A percentile compares a stretch with the other conserved stretches of the same genome.
These are phyloP conservation scores for Yamadazyma pseudoaaseri DNA, from an alignment of 1,139 yeast species.

Conservation along the genomic window DNA sequence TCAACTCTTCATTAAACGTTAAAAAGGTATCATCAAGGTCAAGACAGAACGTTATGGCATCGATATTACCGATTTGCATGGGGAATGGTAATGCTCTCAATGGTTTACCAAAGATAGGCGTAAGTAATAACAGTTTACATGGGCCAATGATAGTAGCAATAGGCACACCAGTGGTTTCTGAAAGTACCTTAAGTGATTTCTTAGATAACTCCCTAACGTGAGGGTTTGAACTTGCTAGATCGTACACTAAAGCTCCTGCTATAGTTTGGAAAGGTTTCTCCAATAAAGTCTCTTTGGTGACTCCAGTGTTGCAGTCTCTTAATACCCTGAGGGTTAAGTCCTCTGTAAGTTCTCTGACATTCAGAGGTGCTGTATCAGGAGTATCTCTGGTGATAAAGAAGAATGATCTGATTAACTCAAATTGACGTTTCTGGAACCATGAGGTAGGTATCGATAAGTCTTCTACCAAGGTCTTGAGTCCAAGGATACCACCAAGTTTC, in stretches of 20 bases:
- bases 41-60: constrained; percentile 89
- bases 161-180: constrained; percentile 68
- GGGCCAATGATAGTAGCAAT: constrained; percentile 77
- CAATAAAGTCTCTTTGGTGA: constrained; percentile 56
- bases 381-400: constrained; percentile 90
- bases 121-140: constrained; percentile 75
- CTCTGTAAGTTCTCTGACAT: constrained; percentile 71
- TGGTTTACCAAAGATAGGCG: constrained; percentile 97
- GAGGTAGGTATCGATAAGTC: constrained; percentile 65
- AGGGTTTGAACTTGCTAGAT: constrained; percentile 83
- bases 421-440: constrained; percentile 77
- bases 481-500: constrained; percentile 87
- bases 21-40: constrained; percentile 78
- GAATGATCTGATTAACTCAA: constrained; percentile 82
- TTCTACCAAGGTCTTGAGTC: constrained; percentile 69
- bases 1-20: constrained; percentile 84
- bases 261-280: constrained; percentile 82
- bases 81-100: constrained; percentile 95
- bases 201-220: constrained; percentile 84
- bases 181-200: constrained; percentile 61
- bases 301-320: constrained; percentile 59
- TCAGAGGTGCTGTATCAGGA: constrained; percentile 83
- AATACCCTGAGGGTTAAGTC: constrained; percentile 63
- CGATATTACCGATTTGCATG: constrained; percentile 98
- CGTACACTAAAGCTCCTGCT: constrained; percentile 85